Percentiles rank a stretch among this genome's conserved stretches.
Evolutionary conservation across 176 grass and related monocot species (phyloP).

Genomic region (Puya raimondii): DNA sequence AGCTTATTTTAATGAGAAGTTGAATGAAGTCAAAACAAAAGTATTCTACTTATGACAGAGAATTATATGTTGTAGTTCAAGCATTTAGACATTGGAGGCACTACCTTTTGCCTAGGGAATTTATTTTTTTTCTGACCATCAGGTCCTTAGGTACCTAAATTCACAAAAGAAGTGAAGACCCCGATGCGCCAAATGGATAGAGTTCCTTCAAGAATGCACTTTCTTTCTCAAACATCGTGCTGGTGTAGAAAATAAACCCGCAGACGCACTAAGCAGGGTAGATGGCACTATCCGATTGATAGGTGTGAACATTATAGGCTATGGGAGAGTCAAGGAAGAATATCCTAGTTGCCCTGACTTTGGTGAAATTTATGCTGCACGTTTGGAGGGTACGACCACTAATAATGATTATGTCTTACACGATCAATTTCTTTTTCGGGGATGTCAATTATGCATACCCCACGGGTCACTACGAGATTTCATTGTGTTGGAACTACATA

Average conservation of each 20-base stretch:
- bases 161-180: neutral
- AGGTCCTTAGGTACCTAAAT: neutral
- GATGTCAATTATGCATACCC: neutral
- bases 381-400: no score
- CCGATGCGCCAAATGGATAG: neutral
- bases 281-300: neutral
- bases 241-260: neutral
- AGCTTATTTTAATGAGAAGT: neutral
- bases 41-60: neutral
- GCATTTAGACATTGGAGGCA: neutral
- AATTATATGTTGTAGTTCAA: neutral
- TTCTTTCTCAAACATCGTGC: neutral
- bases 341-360: neutral
- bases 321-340: neutral
- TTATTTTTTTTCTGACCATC: neutral
- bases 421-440: neutral
- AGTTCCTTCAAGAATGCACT: neutral
- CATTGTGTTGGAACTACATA: neutral
- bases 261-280: neutral
- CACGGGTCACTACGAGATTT: neutral
- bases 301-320: neutral
- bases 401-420: no score
- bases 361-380: no score
- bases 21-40: no score
- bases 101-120: neutral